Percentiles rank a stretch among this genome's conserved stretches.
These are phyloP conservation scores for Aspergillus hancockii DNA, from an alignment of 495 filamentous ascomycete species.

Conservation along the genomic window DNA sequence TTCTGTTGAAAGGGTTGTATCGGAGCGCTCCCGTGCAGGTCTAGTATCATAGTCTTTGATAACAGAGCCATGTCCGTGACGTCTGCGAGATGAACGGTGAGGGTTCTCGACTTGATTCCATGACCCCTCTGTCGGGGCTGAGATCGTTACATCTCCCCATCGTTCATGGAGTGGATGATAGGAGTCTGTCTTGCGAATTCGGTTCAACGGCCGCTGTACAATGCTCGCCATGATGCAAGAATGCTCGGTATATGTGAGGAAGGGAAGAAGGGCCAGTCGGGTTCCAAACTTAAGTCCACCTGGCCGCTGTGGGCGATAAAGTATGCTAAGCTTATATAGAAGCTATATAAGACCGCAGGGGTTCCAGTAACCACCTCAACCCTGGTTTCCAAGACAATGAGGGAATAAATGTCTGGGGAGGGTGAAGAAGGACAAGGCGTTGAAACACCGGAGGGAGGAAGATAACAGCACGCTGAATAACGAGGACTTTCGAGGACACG, in stretches of 20 bases:
- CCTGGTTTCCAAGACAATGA: too few species aligned
- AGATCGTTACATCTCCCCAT: conserved; percentile 42
- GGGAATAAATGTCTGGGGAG: too few species aligned
- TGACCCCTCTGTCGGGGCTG: conserved; percentile 41
- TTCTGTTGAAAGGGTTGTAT: conserved; percentile 13
- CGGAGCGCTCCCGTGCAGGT: conserved; percentile 7
- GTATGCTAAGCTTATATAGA: background rate
- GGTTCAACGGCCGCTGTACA: conserved; percentile 32
- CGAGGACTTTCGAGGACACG: background rate
- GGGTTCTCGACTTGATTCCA: conserved; percentile 44
- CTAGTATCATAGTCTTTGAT: conserved; percentile 13
- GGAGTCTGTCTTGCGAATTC: conserved; percentile 34
- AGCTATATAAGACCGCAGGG: too few species aligned
- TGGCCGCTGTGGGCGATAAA: background rate
- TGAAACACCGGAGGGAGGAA: background rate
- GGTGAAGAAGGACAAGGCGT: too few species aligned
- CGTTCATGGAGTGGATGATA: conserved; percentile 37
- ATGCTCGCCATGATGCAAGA: conserved; percentile 29
- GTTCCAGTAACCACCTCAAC: too few species aligned
- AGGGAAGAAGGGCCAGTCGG: background rate
- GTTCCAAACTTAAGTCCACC: background rate
- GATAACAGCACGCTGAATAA: background rate
- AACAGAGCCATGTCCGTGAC: conserved; percentile 33
- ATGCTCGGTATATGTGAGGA: background rate
- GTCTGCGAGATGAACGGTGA: conserved; percentile 22